Evolutionary conservation across 768 basidiomycete genomes (phyloP), one percentile per base, ranked within the genome.

Genomic region (Podaxis pistillaris): DNA sequence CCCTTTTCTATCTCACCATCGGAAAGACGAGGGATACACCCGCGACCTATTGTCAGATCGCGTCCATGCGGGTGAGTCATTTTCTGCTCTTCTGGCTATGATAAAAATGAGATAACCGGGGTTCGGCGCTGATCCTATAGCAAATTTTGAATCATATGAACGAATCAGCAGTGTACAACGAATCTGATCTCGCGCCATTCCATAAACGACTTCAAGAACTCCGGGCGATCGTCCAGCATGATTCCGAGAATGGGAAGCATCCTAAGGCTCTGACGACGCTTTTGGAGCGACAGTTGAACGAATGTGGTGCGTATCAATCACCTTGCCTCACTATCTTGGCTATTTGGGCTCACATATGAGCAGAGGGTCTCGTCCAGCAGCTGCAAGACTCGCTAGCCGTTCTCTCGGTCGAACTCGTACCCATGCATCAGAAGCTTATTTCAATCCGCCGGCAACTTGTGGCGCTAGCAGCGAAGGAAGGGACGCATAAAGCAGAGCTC

Each of bases 1-100:
- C 94, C 13, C 84, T 99, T 66, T 98, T 97, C 83, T 99, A 95
- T 81, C 87, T 99, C 68, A 97, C 96, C 40, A 95, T 99, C 65
- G 97, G 97, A 47, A 96, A 95, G 79, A 95, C 93, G 44, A 87
- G 89, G 67, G 96, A 98, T 74, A 89, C 90, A 9, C 96, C 96
- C 0, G 96, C 96, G 26, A 94, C 91, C 0, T 99, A 97, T 74
- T 94, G 93, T 65, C 97, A 98, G 70, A 88, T 98, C 65, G 94
- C 94, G 41, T 94, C 90, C 63, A 97, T 99, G 90, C 80, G 91
- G 76, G 95, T 98, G 70, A 84, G 94, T 88, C 57, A 60, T 58
- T 58, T 59, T 33, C 33, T 33, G 38, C 55, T 30, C 15, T 30
- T 62, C 52, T 61, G 24, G 55, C 41, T 28, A 44, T 24, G 44